Evolutionary conservation across 1,139 yeast genomes (phyloP), one percentile per base, ranked within the genome.

Genomic region (Zhuliangozyma parablackwelliae): DNA sequence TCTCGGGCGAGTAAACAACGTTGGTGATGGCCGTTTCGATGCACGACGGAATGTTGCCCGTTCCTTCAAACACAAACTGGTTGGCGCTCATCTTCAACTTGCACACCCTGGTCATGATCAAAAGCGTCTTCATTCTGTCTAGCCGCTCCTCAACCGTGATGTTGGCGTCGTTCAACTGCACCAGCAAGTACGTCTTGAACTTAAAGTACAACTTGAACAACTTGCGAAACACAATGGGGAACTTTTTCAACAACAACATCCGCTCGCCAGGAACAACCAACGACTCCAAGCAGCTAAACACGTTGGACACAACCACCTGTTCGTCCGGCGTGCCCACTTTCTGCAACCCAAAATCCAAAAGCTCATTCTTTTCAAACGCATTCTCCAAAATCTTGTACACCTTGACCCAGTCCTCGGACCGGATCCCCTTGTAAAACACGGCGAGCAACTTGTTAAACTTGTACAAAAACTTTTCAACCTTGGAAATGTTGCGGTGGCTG

Each of bases 1-100:
- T 79, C 51, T 86, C 95, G 0, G 96, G 96, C 1, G 90, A 72
- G 33, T 87, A 67, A 21, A 90, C 74, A 0, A 90, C 90, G 47
- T 85, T 80, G 0, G 78, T 68, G 29, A 90, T 69, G 6, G 95
- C 90, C 6, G 90, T 72, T 54, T 90, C 97, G 40, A 92, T 70
- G 54, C 90, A 83, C 2, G 96, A 83, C 1, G 97, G 97, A 21
- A 90, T 79, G 42, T 74, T 75, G 1, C 60, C 63, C 11, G 57
- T 61, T 6, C 72, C 68, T 40, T 67, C 74, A 42, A 68, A 68
- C 12, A 70, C 70, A 53, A 82, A 82, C 37, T 82, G 69, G 42
- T 78, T 81, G 28, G 74, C 73, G 33, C 72, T 66, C 92, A 88
- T 89, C 51, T 87, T 80, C 48, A 81, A 60, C 42, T 85, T 74